phyloP scores from a whole-genome alignment of 2,329 filamentous ascomycete species.

The Rhynchosporium secalis region DNA sequence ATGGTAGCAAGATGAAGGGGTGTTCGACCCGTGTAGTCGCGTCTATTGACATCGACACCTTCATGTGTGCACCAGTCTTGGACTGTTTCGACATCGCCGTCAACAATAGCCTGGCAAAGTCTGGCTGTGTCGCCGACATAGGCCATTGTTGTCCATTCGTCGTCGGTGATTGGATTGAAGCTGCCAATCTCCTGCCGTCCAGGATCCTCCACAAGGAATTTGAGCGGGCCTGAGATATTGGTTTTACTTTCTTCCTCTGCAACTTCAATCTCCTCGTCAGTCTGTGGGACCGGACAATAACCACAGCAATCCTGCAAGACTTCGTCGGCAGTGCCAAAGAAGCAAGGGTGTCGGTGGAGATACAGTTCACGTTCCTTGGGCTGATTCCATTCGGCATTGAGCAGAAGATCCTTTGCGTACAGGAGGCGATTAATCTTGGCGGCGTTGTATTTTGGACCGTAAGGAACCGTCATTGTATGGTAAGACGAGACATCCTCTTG shows the following conservation, averaged over 20 bases:
- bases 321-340: conserved; percentile 75
- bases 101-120: conserved; percentile 79
- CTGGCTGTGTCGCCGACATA: conserved; percentile 78
- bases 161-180: conserved; percentile 78
- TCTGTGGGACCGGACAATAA: conserved; percentile 68
- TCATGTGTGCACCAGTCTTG: conserved; percentile 69
- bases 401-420: conserved; percentile 76
- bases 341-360: conserved; percentile 81
- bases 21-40: conserved; percentile 77
- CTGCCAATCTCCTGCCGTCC: conserved; percentile 71
- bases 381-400: conserved; percentile 87
- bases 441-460: conserved; percentile 60
- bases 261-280: conserved; percentile 69
- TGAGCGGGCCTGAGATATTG: conserved; percentile 72
- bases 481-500: conserved; percentile 78
- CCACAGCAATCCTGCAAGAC: conserved; percentile 82
- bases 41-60: conserved; percentile 66
- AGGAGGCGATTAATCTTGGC: conserved; percentile 79
- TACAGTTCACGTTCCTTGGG: conserved; percentile 72
- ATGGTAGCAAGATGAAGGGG: conserved; percentile 76
- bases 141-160: conserved; percentile 90
- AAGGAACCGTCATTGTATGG: conserved; percentile 73
- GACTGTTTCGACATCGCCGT: conserved; percentile 69
- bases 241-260: conserved; percentile 71
- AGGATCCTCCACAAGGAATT: conserved; percentile 78